Evolutionary conservation across 129 eudicot genomes (phyloP), one percentile per base, ranked within the genome.

Genomic region (Sambucus nigra): DNA sequence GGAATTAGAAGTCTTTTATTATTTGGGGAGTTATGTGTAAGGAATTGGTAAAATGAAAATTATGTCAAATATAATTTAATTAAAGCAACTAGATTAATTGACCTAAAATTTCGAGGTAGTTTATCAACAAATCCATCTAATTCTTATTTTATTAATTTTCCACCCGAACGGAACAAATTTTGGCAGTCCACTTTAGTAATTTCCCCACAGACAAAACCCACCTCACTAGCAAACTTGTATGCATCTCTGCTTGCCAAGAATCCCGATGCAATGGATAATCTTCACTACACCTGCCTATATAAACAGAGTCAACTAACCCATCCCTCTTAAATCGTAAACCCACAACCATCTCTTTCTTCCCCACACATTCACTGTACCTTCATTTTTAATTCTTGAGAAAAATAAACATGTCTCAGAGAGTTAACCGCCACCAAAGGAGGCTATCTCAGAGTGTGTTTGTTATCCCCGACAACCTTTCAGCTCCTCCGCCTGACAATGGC

Each of bases 401-500:
- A 22, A 9, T 42, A 64, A 56, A 45, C 21, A 80, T 80, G 94
- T 84, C 94, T 47, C 81, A 79, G 20, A 72, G 72, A 68, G 64
- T 44, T 2, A 61, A 75, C 48, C 85, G 94, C 69, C 94, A 84
- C 82, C 77, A 69, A 44, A 70, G 94, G 51, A 81, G 85, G 55
- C 77, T 70, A n/a, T 84, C 94, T 0, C 94, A 84, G 59, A 63
- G 85, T 45, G 79, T 80, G 17, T 80, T 84, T 51, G 71, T 73
- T 60, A 26, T 84, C 23, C 73, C 80, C 0, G 94, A 79, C 27
- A 77, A 84, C 41, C 57, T 80, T 56, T 48, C 71, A 7, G 74
- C 69, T 50, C 84, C 94, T 28, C 84, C 59, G 22, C 46, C 71
- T n/a, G 73, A 56, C 11, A 60, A 45, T 39, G 63, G 16, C 14